Base-by-base conservation (phyloP, 2,329 filamentous ascomycete species). In the Albophoma yamanashiensis region DNA sequence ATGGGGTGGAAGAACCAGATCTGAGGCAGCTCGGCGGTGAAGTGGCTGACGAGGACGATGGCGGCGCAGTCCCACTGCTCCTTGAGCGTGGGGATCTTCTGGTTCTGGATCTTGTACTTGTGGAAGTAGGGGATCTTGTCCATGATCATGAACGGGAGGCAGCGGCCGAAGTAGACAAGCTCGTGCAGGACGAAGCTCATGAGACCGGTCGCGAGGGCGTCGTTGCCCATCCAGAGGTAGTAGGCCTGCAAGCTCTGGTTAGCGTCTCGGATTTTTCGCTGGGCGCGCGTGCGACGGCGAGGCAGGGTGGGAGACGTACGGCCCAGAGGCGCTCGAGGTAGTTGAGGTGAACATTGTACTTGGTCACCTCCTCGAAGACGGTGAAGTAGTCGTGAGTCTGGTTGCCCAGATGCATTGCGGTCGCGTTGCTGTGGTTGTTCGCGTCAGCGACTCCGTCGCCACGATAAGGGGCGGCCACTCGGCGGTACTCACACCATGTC, bases 1-100 rank as follows among this genome's bases (percentile, higher is more conserved):
- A 97, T 85, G 38, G 94, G 94, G 80, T 99, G 94, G 84, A 99
- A 99, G 69, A 97, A 84, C 93, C 93, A 97, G 75, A 97, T 97
- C 77, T 97, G 94, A 63, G 94, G 94, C 43, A 99, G 85, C 77
- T 99, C 94, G 74, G 97, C 94, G 66, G 94, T 97, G 77, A 97
- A 96, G 76, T 99, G 94, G 73, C 88, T 92, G 69, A 97, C 80
- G 65, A 99, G 88, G 64, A 99, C 94, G 66, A 97, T 87, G 74
- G 86, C 87, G 62, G 94, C 92, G 78, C 94, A 99, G 71, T 92
- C 85, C 86, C 91, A 96, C 77, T 99, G 94, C 75, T 99, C 94
- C 72, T 86, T 88, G 59, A 88, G 80, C n/a, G 92, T 96, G 12
- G 94, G 94, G 53, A 96, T 86, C 82, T 97, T 97, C 77, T 83